Conservation (phyloP, 495 filamentous ascomycete species). For the Neurospora discreta region DNA sequence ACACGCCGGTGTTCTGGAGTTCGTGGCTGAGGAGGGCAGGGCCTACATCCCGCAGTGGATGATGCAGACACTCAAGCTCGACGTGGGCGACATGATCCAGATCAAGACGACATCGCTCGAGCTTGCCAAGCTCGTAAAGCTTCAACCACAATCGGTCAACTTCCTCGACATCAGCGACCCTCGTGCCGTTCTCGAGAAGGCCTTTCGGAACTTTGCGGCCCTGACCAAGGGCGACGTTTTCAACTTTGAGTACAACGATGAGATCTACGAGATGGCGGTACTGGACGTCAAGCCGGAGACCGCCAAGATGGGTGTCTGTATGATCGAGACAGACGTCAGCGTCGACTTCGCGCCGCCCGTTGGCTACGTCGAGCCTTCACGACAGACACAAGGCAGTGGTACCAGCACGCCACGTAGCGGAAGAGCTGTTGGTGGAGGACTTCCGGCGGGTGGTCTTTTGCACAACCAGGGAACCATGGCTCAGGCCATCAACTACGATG, state of each 20-base stretch:
- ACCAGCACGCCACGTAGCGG: slow-evolving; percentile 50
- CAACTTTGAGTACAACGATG: slow-evolving; percentile 90
- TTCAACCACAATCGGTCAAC: slow-evolving; percentile 80
- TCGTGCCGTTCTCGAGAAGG: slow-evolving; percentile 94
- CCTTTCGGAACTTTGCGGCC: slow-evolving; percentile 88
- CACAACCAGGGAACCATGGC: slow-evolving; percentile 89
- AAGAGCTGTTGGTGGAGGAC: slow-evolving; percentile 23
- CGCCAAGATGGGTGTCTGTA: slow-evolving; percentile 70
- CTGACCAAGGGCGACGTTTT: slow-evolving; percentile 87
- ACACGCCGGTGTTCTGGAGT: slow-evolving; percentile 92
- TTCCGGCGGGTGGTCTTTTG: slow-evolving; percentile 59
- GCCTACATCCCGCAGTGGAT: slow-evolving; percentile 96
- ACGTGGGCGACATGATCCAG: slow-evolving; percentile 88
- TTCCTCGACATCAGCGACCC: slow-evolving; percentile 96
- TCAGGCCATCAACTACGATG: slow-evolving; percentile 87
- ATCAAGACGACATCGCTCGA: slow-evolving; percentile 88
- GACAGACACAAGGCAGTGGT: slow-evolving; percentile 37
- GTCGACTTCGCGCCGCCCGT: slow-evolving; percentile 93
- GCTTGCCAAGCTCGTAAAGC: slow-evolving; percentile 80
- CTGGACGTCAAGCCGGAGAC: slow-evolving; percentile 81
- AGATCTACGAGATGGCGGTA: slow-evolving; percentile 82
- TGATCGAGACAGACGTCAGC: slow-evolving; percentile 86
- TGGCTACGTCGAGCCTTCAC: slow-evolving; percentile 81
- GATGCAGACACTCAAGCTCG: slow-evolving; percentile 82
- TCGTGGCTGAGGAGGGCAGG: slow-evolving; percentile 93